Percentiles rank a stretch among this genome's conserved stretches.
Conservation (phyloP, 768 basidiomycete species). For the Infundibulicybe gibba region DNA sequence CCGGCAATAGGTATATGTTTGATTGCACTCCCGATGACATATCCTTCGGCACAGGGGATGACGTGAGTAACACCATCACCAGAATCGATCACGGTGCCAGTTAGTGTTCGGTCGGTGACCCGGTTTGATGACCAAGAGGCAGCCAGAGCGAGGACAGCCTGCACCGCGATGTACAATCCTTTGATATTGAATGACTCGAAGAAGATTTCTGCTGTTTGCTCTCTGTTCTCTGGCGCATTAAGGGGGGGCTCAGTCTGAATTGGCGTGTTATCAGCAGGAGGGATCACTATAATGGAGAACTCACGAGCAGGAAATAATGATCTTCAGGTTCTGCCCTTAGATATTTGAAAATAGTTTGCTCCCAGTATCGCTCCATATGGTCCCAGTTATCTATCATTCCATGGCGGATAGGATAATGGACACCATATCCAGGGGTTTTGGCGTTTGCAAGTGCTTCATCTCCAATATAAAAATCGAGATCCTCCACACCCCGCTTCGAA, state of each 20-base stretch:
- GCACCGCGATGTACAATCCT: conserved; percentile 97
- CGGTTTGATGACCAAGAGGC: conserved; percentile 95
- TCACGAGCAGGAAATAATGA: conserved; percentile 94
- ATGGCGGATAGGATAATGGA: conserved; percentile 96
- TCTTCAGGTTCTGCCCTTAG: conserved; percentile 97
- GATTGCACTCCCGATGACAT: conserved; percentile 98
- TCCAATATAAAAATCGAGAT: conserved; percentile 99
- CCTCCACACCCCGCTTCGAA: conserved; percentile 95
- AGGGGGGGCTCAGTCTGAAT: conserved; percentile 96
- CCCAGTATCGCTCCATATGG: conserved; percentile 99
- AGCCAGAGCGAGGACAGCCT: conserved; percentile 96
- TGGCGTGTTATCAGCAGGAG: background rate
- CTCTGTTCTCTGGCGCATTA: conserved; percentile 97
- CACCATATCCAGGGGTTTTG: conserved; percentile 90
- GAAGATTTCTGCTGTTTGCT: conserved; percentile 99
- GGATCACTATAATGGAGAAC: conserved; percentile 22
- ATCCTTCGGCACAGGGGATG: conserved; percentile 94
- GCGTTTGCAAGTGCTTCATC: conserved; percentile 96
- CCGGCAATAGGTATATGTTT: conserved; percentile 99
- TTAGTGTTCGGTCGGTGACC: conserved; percentile 86
- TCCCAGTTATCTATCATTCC: conserved; percentile 99
- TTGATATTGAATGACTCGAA: conserved; percentile 99
- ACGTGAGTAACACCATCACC: conserved; percentile 99
- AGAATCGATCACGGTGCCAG: conserved; percentile 97
- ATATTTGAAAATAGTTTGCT: conserved; percentile 99